Conservation (phyloP, 2,329 filamentous ascomycete species). For the Grosmannia serpens region DNA sequence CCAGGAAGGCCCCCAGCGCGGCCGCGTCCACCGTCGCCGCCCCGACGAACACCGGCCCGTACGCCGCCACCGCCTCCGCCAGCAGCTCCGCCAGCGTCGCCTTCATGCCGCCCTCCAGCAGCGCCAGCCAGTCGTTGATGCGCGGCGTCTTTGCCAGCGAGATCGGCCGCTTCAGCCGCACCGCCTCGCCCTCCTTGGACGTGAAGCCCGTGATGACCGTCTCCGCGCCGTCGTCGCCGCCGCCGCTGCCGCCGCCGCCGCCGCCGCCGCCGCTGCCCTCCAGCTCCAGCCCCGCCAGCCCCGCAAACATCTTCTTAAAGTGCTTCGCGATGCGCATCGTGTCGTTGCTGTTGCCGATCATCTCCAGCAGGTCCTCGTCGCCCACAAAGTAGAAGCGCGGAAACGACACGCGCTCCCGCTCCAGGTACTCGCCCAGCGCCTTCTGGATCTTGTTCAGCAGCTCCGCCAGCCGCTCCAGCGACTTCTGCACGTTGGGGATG, state of each 20-base stretch:
- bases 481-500: constrained; percentile 92
- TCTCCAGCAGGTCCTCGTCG: constrained; percentile 95
- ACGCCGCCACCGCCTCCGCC: constrained; percentile 73
- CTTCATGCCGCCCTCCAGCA: constrained; percentile 90
- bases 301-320: constrained; percentile 99
- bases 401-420: constrained; percentile 94
- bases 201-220: constrained; percentile 82
- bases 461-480: constrained; percentile 88
- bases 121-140: constrained; percentile 98
- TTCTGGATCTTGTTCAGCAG: constrained; percentile 98
- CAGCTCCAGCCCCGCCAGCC: constrained; percentile 79
- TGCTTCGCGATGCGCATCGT: constrained; percentile 94
- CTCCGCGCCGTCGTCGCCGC: constrained; percentile 42
- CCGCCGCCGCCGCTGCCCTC: constrained; percentile 38
- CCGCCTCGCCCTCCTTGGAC: constrained; percentile 88
- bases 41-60: constrained; percentile 66
- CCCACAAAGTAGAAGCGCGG: constrained; percentile 99
- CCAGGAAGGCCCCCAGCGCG: constrained; percentile 70
- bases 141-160: constrained; percentile 86
- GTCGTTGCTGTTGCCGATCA: constrained; percentile 99
- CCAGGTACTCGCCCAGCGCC: constrained; percentile 93
- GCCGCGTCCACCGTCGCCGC: constrained; percentile 57
- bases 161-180: constrained; percentile 80
- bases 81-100: constrained; percentile 82
- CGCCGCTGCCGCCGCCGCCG: no score